A percentile compares a stretch with the other conserved stretches of the same genome.
Evolutionary conservation across 805 yeast genomes (phyloP).

Genomic region (Candida lessepsii): DNA sequence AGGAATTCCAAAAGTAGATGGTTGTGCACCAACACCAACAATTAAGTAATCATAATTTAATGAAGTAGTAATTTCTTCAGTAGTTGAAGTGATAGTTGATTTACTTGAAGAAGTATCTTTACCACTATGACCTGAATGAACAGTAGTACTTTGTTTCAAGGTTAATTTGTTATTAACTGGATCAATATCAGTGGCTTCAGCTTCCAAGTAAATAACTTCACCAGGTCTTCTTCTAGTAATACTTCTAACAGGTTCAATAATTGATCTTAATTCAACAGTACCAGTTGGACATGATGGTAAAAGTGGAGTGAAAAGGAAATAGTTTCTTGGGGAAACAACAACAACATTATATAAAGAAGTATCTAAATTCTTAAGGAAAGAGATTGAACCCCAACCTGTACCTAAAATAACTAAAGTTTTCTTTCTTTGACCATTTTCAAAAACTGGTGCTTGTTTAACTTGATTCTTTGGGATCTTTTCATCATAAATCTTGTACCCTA

Average conservation of each 20-base stretch:
- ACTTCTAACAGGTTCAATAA: slow-evolving; percentile 88
- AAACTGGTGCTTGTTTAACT: slow-evolving; percentile 55
- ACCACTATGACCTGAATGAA: slow-evolving; percentile 53
- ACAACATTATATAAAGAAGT: slow-evolving; percentile 85
- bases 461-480: slow-evolving; percentile 65
- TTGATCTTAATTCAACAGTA: slow-evolving; percentile 83
- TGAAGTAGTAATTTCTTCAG: slow-evolving; percentile 46
- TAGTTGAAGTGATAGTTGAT: slow-evolving; percentile 37
- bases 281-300: slow-evolving; percentile 95
- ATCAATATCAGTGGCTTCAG: slow-evolving; percentile 84
- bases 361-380: slow-evolving; percentile 80
- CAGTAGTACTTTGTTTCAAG: slow-evolving; percentile 60
- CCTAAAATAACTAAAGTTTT: slow-evolving; percentile 79
- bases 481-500: slow-evolving; percentile 54
- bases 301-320: slow-evolving; percentile 93
- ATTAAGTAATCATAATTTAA: slow-evolving; percentile 78
- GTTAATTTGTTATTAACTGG: slow-evolving; percentile 63
- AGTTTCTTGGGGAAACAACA: slow-evolving; percentile 91
- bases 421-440: slow-evolving; percentile 58
- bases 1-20: slow-evolving; percentile 91
- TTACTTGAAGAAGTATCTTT: slow-evolving; percentile 45
- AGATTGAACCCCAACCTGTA: slow-evolving; percentile 94
- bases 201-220: slow-evolving; percentile 82
- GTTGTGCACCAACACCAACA: slow-evolving; percentile 92
- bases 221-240: slow-evolving; percentile 78